Evolutionary conservation across 306 rosid genomes (phyloP).

Genomic region (Arachis hypogaea): DNA sequence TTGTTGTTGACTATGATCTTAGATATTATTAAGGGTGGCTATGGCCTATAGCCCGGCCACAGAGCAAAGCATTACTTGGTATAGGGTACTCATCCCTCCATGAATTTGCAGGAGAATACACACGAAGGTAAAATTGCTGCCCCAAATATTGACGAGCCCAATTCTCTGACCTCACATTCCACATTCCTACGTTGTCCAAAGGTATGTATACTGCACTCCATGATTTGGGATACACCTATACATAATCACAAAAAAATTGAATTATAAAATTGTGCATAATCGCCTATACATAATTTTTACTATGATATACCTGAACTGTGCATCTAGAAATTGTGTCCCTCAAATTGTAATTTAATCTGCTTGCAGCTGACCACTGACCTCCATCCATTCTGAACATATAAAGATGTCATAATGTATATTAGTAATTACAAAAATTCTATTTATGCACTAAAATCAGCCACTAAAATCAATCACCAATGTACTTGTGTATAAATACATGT

Average conservation of each 20-base stretch:
- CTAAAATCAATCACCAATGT: too few species aligned
- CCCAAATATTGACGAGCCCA: constrained; percentile 88
- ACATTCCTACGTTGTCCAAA: constrained; percentile 94
- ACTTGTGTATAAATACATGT: too few species aligned
- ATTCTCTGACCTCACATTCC: constrained; percentile 83
- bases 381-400: constrained; percentile 79
- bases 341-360: constrained; percentile 70
- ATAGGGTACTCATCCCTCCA: constrained; percentile 90
- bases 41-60: constrained; percentile 68
- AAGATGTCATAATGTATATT: background rate
- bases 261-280: too few species aligned
- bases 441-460: too few species aligned
- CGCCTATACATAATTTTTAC: too few species aligned
- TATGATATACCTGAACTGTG: constrained; percentile 68
- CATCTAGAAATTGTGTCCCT: constrained; percentile 78
- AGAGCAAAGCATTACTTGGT: constrained; percentile 72
- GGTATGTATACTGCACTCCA: constrained; percentile 90
- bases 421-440: too few species aligned
- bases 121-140: constrained; percentile 82
- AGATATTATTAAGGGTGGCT: background rate
- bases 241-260: background rate
- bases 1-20: background rate
- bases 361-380: constrained; percentile 77
- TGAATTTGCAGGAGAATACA: constrained; percentile 79
- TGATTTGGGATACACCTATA: constrained; percentile 78